A percentile compares a stretch with the other conserved stretches of the same genome.
phyloP scores from a whole-genome alignment of 768 basidiomycete species.

The Mrakia blollopis region DNA sequence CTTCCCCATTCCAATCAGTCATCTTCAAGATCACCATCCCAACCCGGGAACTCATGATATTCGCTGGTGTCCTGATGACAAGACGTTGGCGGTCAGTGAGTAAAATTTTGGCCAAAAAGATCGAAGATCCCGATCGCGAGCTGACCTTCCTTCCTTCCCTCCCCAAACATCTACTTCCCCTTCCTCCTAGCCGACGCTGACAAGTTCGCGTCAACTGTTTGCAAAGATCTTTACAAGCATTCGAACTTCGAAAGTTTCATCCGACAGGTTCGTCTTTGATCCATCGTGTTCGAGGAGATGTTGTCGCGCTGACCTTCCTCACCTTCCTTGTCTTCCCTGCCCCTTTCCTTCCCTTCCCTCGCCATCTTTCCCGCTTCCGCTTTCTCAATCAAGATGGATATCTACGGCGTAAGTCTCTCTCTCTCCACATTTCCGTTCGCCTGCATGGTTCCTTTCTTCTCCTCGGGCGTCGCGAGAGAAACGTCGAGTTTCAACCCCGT shows the following conservation, averaged over 20 bases:
- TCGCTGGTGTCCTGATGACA: not conserved
- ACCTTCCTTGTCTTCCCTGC: no score
- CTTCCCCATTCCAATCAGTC: not conserved
- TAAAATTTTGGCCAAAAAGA: no score
- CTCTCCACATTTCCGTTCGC: not conserved
- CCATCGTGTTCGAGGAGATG: not conserved
- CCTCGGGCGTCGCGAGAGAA: not conserved
- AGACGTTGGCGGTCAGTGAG: not conserved
- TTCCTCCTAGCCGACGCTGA: not conserved
- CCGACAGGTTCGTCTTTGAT: not conserved
- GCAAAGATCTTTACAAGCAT: not conserved
- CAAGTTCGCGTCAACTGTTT: not conserved
- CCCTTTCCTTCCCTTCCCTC: not conserved
- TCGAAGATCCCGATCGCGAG: no score
- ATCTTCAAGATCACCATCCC: not conserved
- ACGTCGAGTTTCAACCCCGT: not conserved
- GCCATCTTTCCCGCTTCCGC: not conserved
- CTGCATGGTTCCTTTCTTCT: not conserved
- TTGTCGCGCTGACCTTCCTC: not conserved
- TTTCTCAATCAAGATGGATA: not conserved
- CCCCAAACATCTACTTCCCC: not conserved
- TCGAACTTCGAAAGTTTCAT: constrained; percentile 6
- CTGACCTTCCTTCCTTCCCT: not conserved
- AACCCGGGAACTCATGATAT: not conserved
- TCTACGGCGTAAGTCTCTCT: not conserved